phyloP scores from a whole-genome alignment of 2,329 filamentous ascomycete genomes.

The Macrophomina tecta region DNA sequence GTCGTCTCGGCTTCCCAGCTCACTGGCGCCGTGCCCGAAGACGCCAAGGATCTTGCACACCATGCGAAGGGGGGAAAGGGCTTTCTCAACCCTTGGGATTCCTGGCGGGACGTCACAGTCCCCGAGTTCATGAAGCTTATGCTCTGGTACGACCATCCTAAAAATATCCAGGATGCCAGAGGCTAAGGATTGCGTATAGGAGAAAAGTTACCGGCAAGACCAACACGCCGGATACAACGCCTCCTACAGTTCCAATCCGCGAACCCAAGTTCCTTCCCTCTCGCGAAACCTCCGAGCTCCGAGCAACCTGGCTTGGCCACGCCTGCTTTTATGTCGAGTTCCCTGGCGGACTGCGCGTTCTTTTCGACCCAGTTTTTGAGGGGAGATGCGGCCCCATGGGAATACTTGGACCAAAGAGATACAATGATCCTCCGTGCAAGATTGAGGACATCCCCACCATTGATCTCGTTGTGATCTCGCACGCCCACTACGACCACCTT shows the following conservation, averaged over 20 bases:
- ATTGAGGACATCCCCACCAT: conserved; percentile 78
- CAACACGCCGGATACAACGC: conserved; percentile 66
- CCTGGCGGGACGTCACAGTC: conserved; percentile 50
- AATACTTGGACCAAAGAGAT: conserved; percentile 75
- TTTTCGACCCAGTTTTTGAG: conserved; percentile 95
- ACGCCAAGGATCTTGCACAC: conserved; percentile 55
- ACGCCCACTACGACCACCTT: conserved; percentile 93
- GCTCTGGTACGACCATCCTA: conserved; percentile 41
- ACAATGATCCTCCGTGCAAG: conserved; percentile 76
- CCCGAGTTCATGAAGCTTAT: conserved; percentile 46
- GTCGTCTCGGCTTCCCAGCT: conserved; percentile 47
- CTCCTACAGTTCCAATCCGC: conserved; percentile 69
- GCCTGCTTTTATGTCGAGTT: conserved; percentile 95
- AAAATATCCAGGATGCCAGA: neutral
- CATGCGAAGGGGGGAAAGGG: conserved; percentile 60
- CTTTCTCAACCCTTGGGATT: conserved; percentile 64
- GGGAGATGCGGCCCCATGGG: conserved; percentile 80
- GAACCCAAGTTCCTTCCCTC: conserved; percentile 70
- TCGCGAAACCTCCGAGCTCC: conserved; percentile 66
- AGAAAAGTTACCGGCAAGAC: conserved; percentile 57
- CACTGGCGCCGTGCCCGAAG: conserved; percentile 50
- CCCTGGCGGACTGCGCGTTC: conserved; percentile 80
- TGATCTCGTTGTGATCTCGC: conserved; percentile 78
- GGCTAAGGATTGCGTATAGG: conserved; percentile 36
- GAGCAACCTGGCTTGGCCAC: conserved; percentile 94